Evolutionary conservation across 192 early-diverging fungal species (phyloP).

Genomic region (Coemansia sp.): DNA sequence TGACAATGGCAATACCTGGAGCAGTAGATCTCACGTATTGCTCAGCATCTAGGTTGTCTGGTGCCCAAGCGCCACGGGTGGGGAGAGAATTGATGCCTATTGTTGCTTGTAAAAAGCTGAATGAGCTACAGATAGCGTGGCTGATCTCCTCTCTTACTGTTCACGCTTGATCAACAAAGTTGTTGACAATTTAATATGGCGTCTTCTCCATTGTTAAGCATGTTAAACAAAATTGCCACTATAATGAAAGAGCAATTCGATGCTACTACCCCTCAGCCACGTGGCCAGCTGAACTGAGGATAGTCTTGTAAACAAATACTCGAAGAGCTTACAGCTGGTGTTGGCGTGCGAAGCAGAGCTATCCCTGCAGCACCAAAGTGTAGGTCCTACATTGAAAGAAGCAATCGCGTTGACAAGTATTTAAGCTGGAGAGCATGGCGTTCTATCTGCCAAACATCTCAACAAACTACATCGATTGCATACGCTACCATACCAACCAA

Average conservation of each 20-base stretch:
- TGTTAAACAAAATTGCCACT: not conserved
- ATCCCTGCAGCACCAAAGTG: not conserved
- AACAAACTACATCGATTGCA: not conserved
- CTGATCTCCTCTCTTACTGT: slow-evolving; percentile 2
- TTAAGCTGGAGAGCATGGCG: not conserved
- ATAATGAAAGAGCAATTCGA: not conserved
- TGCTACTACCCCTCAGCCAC: not conserved
- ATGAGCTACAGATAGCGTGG: not conserved
- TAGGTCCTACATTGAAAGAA: not conserved
- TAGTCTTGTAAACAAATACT: not conserved
- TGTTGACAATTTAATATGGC: slow-evolving; percentile 4
- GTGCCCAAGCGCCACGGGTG: not conserved
- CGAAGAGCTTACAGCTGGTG: not conserved
- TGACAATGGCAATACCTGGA: not conserved
- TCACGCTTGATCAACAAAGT: not conserved
- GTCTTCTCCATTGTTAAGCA: not conserved
- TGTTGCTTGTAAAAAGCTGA: not conserved
- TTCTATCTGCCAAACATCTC: not conserved
- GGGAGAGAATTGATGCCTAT: not conserved
- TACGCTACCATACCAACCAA: not conserved
- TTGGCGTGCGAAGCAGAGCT: not conserved
- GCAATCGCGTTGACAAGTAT: not conserved
- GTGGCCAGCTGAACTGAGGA: not conserved
- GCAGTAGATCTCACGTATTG: not conserved
- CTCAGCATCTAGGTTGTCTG: not conserved